These are phyloP conservation scores for Neolentinus lepideus DNA, from an alignment of 1,284 basidiomycete genomes.

Conservation along the genomic window DNA sequence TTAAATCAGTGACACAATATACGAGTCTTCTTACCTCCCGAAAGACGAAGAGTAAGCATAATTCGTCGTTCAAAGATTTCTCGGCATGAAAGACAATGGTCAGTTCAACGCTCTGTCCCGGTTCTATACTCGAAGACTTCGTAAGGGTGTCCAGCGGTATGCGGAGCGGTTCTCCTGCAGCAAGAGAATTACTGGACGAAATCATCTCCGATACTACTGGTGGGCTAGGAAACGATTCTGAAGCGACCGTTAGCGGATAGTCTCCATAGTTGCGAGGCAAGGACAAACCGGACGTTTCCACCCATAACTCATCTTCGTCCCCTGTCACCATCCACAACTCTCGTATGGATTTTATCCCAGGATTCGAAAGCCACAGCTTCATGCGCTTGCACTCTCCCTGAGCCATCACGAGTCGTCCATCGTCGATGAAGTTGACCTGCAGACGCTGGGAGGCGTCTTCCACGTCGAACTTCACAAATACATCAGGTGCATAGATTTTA, in stretches of 20 bases:
- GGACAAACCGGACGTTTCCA: slow-evolving; percentile 19
- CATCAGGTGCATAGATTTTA: slow-evolving; percentile 59
- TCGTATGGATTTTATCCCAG: slow-evolving; percentile 43
- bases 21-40: slow-evolving; percentile 45
- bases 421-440: slow-evolving; percentile 45
- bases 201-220: slow-evolving; percentile 27
- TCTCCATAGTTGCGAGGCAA: not conserved
- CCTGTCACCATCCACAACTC: slow-evolving; percentile 67
- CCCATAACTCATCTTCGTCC: slow-evolving; percentile 54
- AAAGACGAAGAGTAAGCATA: slow-evolving; percentile 60
- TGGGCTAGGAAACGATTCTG: not conserved
- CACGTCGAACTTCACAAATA: slow-evolving; percentile 47
- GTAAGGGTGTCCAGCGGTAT: slow-evolving; percentile 33
- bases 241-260: not conserved
- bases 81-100: slow-evolving; percentile 48
- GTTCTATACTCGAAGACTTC: slow-evolving; percentile 28
- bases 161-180: slow-evolving; percentile 35
- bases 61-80: slow-evolving; percentile 36
- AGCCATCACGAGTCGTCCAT: slow-evolving; percentile 39
- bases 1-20: slow-evolving; percentile 4
- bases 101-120: slow-evolving; percentile 41
- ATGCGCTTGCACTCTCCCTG: slow-evolving; percentile 58
- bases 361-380: slow-evolving; percentile 53
- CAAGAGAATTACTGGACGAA: slow-evolving; percentile 49
- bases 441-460: slow-evolving; percentile 55